phyloP scores from a whole-genome alignment of 371 early-diverging fungal species.

The Syncephalastrum racemosum region DNA sequence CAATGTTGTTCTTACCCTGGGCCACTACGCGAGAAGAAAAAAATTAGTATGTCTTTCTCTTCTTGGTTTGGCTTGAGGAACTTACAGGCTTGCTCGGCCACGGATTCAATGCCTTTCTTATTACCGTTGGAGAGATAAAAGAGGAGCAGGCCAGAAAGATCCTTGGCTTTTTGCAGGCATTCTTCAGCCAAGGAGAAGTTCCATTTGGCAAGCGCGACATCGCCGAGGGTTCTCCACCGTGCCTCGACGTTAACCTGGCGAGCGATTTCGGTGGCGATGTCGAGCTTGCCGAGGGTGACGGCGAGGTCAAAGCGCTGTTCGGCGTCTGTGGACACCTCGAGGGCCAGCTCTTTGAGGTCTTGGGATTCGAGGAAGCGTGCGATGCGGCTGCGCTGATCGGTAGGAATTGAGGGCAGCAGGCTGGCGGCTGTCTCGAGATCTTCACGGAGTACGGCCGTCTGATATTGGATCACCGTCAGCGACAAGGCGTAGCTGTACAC shows the following conservation, averaged over 20 bases:
- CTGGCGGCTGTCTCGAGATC: slow-evolving; percentile 81
- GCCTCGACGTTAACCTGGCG: slow-evolving; percentile 74
- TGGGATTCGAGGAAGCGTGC: slow-evolving; percentile 95
- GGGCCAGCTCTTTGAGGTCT: slow-evolving; percentile 86
- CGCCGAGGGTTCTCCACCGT: slow-evolving; percentile 92
- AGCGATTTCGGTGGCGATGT: slow-evolving; percentile 88
- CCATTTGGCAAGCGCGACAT: slow-evolving; percentile 88
- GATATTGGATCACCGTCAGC: slow-evolving; percentile 91
- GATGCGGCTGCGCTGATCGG: slow-evolving; percentile 84
- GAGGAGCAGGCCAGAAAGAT: slow-evolving; percentile 84
- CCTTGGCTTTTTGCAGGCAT: slow-evolving; percentile 85
- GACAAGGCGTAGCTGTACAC: slow-evolving; percentile 91
- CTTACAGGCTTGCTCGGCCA: slow-evolving; percentile 79
- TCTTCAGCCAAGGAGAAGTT: slow-evolving; percentile 88
- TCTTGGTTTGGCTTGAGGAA: neutral
- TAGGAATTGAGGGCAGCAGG: slow-evolving; percentile 82
- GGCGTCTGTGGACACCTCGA: slow-evolving; percentile 88
- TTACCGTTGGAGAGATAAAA: slow-evolving; percentile 90
- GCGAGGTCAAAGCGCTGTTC: slow-evolving; percentile 97
- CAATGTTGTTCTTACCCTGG: slow-evolving; percentile 86
- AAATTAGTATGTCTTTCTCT: neutral
- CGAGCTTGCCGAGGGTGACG: slow-evolving; percentile 79
- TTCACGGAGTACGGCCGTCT: slow-evolving; percentile 92
- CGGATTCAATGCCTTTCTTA: slow-evolving; percentile 64
- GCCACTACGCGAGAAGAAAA: slow-evolving; percentile 39